Conservation (phyloP, 2,329 filamentous ascomycete genomes). For the Bipolaris sorokiniana region DNA sequence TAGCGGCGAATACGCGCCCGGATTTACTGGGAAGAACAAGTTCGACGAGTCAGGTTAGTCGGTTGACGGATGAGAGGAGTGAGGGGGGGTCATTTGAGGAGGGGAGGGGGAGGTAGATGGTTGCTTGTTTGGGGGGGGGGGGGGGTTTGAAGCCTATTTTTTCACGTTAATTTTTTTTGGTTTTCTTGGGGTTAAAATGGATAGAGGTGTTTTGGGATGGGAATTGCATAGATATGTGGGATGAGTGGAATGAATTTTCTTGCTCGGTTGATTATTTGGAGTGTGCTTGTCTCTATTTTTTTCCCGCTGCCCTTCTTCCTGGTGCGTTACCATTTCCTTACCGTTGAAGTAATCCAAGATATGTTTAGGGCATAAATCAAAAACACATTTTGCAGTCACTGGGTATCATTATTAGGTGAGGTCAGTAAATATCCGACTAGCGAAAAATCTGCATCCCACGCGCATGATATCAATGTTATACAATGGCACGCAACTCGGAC, state of each 20-base stretch:
- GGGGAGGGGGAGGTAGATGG: neutral
- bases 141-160: neutral
- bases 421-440: neutral
- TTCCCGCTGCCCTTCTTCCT: too few relatives aligned
- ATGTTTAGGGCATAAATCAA: too few relatives aligned
- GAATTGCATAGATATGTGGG: too few relatives aligned
- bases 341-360: too few relatives aligned
- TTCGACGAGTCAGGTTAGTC: slow-evolving; percentile 63
- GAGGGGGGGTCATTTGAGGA: slow-evolving; percentile 3
- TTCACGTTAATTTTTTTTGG: too few relatives aligned
- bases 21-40: slow-evolving; percentile 51
- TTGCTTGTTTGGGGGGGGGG: neutral
- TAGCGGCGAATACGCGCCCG: slow-evolving; percentile 30
- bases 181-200: too few relatives aligned
- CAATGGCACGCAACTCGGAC: neutral
- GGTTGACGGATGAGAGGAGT: slow-evolving; percentile 51
- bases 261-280: too few relatives aligned
- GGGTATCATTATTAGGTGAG: neutral
- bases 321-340: too few relatives aligned
- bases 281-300: too few relatives aligned
- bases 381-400: neutral
- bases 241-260: too few relatives aligned
- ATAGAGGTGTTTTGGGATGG: too few relatives aligned
- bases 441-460: neutral
- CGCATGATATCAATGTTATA: too few relatives aligned